phyloP scores from a whole-genome alignment of 1,284 basidiomycete genomes.

The Omphalotus olearius region DNA sequence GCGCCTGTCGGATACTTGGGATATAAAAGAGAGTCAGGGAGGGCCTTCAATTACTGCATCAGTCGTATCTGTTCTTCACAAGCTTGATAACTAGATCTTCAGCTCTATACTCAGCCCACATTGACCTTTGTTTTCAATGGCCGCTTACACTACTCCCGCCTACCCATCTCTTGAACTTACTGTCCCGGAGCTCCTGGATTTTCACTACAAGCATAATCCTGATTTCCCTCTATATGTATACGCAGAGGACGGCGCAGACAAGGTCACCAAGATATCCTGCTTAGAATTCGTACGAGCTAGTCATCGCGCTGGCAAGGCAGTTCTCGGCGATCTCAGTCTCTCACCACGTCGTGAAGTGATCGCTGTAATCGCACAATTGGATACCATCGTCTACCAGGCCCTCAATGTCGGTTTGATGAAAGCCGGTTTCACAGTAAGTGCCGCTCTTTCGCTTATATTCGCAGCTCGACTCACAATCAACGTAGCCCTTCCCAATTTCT shows the following conservation, averaged over 20 bases:
- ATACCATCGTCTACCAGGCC: neutral
- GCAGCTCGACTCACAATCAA: neutral
- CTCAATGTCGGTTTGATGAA: neutral
- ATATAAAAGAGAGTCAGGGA: no score
- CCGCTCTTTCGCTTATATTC: neutral
- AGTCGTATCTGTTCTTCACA: no score
- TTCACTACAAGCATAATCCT: constrained; percentile 4
- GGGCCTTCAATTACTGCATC: no score
- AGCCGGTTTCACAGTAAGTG: constrained; percentile 1
- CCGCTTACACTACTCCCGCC: no score
- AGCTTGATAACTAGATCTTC: no score
- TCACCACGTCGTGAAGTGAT: neutral
- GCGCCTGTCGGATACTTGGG: no score
- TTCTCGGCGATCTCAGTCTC: neutral
- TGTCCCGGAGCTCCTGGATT: constrained; percentile 3
- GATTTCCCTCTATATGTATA: constrained; percentile 7
- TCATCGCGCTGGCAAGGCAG: constrained; percentile 3
- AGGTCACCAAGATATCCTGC: neutral
- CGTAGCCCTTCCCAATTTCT: constrained; percentile 30
- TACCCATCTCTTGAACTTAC: no score
- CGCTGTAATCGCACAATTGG: neutral
- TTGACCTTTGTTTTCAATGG: no score
- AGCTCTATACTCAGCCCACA: no score
- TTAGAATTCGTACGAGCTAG: constrained; percentile 6
- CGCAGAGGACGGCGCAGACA: neutral